Evolutionary conservation across 2,329 filamentous ascomycete genomes (phyloP), one percentile per base, ranked within the genome.

Genomic region (Aureobasidium lini): DNA sequence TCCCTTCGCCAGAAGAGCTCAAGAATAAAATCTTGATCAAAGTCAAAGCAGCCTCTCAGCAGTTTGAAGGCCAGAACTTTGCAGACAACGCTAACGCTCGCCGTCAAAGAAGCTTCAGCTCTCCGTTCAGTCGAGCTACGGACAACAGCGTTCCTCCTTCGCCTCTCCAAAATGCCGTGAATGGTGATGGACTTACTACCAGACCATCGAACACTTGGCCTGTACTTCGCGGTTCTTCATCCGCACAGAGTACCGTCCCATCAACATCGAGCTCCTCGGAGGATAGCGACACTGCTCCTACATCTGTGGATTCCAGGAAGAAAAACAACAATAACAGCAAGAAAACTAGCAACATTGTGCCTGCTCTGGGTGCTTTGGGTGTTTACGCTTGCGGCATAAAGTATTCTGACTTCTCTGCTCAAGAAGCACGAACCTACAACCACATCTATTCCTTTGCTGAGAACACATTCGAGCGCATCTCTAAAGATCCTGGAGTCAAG

Each of bases 391-490:
- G 82, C 63, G 85, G 85, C 28, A 83, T 96, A 72, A 96, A 95
- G 70, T 96, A 94, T 72, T 82, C 83, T 36, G 88, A 89, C 43
- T 96, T 96, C 69, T 84, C 86, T 60, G 82, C 83, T 11, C 77
- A 85, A 0, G 89, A 93, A 62, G 92, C 90, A 66, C 90, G 90
- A 75, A 84, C 84, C 43, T 94, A 85, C 77, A 97, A 97, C 72
- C 94, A 99, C 75, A 89, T 97, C 66, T 92, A 94, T 72, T 97
- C 94, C 0, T 91, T 97, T 75, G 90, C 90, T 71, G 94, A 99
- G 76, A 85, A 86, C 60, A 90, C 87, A 6, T 96, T 96, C 67
- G 85, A 90, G 66, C 88, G 85, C 68, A 84, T 94, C 67, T 91
- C 86, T 68, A 87, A 86, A 64, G 85, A 87, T 47, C 81, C 84